These are phyloP conservation scores for Yarrowia porcina DNA, from an alignment of 805 yeast species.

Conservation along the genomic window DNA sequence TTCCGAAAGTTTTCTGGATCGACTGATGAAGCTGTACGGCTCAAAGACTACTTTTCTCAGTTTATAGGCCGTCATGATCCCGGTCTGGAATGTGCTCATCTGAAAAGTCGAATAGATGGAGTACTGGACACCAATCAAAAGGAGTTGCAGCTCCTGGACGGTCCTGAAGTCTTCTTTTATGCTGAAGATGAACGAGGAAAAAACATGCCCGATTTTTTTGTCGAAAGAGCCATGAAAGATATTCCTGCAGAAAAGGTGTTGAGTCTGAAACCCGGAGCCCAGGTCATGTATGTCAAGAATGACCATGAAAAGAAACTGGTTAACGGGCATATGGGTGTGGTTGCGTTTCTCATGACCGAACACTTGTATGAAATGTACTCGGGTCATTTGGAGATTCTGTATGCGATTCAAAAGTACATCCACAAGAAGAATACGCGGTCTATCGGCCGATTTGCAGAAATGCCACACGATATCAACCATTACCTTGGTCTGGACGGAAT, in stretches of 20 bases:
- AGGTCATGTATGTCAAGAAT: neutral
- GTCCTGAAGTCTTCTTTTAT: neutral
- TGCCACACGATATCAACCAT: no score
- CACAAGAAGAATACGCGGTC: no score
- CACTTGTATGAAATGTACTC: neutral
- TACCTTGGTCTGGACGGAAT: no score
- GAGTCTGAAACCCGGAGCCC: constrained; percentile 5
- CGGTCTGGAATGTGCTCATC: neutral
- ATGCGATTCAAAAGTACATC: neutral
- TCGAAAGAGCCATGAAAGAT: neutral
- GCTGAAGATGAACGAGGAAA: neutral
- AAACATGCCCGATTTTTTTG: neutral
- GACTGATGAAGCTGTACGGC: neutral
- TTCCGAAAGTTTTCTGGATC: neutral
- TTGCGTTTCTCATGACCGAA: neutral
- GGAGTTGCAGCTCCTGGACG: neutral
- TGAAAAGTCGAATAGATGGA: neutral
- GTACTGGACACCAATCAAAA: neutral
- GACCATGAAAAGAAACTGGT: neutral
- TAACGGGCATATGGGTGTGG: constrained; percentile 17
- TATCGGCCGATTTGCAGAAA: no score
- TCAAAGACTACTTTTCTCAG: neutral
- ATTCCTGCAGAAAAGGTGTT: neutral
- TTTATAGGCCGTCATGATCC: neutral
- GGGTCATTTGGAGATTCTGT: neutral